Evolutionary conservation across 257 asterid species (phyloP).

Genomic region (Verbena officinalis): DNA sequence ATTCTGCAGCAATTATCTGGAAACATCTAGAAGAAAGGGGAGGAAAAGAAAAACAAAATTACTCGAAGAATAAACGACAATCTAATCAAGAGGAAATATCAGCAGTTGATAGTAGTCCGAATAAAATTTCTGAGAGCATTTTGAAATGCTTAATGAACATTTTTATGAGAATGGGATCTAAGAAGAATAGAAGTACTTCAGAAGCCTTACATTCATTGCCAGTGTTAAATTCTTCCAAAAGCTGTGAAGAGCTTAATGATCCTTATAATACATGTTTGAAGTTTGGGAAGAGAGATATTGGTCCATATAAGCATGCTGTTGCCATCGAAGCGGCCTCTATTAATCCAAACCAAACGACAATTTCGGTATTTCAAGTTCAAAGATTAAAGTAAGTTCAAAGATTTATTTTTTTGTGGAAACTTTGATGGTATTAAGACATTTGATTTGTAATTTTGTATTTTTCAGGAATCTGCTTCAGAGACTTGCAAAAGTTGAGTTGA

Average conservation of each 20-base stretch:
- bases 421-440: constrained; percentile 5
- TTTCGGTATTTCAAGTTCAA: constrained; percentile 67
- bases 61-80: constrained; percentile 48
- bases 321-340: constrained; percentile 60
- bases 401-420: no score
- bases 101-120: constrained; percentile 48
- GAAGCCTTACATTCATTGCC: constrained; percentile 50
- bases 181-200: constrained; percentile 43
- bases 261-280: constrained; percentile 62
- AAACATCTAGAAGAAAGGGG: constrained; percentile 48
- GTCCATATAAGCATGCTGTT: constrained; percentile 70
- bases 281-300: constrained; percentile 70
- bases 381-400: constrained; percentile 78
- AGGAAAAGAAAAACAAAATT: constrained; percentile 63
- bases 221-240: constrained; percentile 39
- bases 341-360: constrained; percentile 62
- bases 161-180: constrained; percentile 70
- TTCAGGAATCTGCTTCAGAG: constrained; percentile 68
- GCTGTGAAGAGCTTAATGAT: constrained; percentile 47
- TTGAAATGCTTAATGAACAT: constrained; percentile 72
- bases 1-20: constrained; percentile 30
- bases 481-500: constrained; percentile 60
- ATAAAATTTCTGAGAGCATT: constrained; percentile 73
- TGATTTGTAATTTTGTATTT: constrained; percentile 16
- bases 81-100: constrained; percentile 38